These are phyloP conservation scores for Terana coerulea DNA, from an alignment of 768 basidiomycete species.

Conservation along the genomic window DNA sequence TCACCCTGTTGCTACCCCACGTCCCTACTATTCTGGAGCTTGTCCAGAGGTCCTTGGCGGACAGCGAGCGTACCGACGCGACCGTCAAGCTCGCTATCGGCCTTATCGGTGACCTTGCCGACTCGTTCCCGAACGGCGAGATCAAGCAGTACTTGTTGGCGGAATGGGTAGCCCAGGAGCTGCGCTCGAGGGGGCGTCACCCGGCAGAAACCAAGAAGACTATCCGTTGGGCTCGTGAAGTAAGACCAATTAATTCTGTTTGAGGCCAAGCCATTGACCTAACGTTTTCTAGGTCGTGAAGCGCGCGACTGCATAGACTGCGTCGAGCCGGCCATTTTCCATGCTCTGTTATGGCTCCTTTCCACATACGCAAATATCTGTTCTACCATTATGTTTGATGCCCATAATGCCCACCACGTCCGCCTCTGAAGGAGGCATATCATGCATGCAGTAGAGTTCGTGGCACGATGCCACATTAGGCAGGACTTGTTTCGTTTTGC, in stretches of 20 bases:
- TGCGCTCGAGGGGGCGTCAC: slow-evolving; percentile 75
- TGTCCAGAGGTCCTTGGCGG: slow-evolving; percentile 67
- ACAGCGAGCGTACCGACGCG: slow-evolving; percentile 82
- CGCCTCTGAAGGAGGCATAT: slow-evolving; percentile 24
- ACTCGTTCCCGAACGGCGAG: slow-evolving; percentile 77
- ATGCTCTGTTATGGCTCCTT: slow-evolving; percentile 3
- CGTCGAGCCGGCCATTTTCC: too few relatives aligned
- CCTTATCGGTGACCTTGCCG: slow-evolving; percentile 90
- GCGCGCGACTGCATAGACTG: slow-evolving; percentile 64
- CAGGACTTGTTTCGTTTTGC: slow-evolving; percentile 15
- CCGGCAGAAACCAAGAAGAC: slow-evolving; percentile 81
- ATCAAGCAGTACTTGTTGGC: slow-evolving; percentile 75
- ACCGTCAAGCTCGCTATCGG: slow-evolving; percentile 76
- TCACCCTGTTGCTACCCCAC: slow-evolving; percentile 61
- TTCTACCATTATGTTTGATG: slow-evolving; percentile 6
- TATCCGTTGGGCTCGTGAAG: slow-evolving; percentile 92
- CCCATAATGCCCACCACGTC: slow-evolving; percentile 19
- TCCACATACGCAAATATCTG: slow-evolving; percentile 16
- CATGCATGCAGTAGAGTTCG: slow-evolving; percentile 19
- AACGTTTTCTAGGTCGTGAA: slow-evolving; percentile 62
- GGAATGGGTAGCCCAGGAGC: slow-evolving; percentile 73
- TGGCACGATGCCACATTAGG: slow-evolving; percentile 7
- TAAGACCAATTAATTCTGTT: slow-evolving; percentile 30
- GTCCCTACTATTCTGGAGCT: slow-evolving; percentile 76
- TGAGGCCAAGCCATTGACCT: slow-evolving; percentile 4